These are phyloP conservation scores for Lichtheimia corymbifera DNA, from an alignment of 371 early-diverging fungal genomes.

Conservation along the genomic window DNA sequence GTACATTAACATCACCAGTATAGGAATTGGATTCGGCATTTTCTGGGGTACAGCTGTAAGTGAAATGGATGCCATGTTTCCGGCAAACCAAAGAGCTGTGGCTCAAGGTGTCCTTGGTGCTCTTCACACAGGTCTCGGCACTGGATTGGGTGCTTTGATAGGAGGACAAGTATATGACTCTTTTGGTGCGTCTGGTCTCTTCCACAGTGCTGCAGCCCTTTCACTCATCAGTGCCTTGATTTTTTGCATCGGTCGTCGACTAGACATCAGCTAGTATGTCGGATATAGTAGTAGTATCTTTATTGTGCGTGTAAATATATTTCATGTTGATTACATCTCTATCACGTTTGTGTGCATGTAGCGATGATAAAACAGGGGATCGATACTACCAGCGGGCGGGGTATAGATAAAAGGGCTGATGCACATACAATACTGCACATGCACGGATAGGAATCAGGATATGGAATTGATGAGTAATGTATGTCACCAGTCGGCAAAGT, in stretches of 20 bases:
- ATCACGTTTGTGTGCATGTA: too few relatives aligned
- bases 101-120: conserved; percentile 46
- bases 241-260: conserved; percentile 18
- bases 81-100: conserved; percentile 36
- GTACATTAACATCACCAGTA: too few relatives aligned
- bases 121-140: conserved; percentile 35
- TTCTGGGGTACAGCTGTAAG: conserved; percentile 43
- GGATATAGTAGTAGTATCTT: too few relatives aligned
- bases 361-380: too few relatives aligned
- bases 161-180: conserved; percentile 33
- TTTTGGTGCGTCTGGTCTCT: conserved; percentile 25
- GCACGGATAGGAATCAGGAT: too few relatives aligned
- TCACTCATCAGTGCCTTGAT: conserved; percentile 14
- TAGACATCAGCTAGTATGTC: background rate
- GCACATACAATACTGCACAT: too few relatives aligned
- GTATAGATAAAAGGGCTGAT: too few relatives aligned
- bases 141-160: conserved; percentile 34
- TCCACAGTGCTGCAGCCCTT: conserved; percentile 17
- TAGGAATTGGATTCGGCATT: conserved; percentile 23
- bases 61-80: conserved; percentile 41
- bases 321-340: too few relatives aligned
- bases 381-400: too few relatives aligned
- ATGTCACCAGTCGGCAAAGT: too few relatives aligned
- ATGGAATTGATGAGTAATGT: too few relatives aligned
- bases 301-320: too few relatives aligned